These are phyloP conservation scores for Aspergillus panamensis DNA, from an alignment of 495 filamentous ascomycete species.

Conservation along the genomic window DNA sequence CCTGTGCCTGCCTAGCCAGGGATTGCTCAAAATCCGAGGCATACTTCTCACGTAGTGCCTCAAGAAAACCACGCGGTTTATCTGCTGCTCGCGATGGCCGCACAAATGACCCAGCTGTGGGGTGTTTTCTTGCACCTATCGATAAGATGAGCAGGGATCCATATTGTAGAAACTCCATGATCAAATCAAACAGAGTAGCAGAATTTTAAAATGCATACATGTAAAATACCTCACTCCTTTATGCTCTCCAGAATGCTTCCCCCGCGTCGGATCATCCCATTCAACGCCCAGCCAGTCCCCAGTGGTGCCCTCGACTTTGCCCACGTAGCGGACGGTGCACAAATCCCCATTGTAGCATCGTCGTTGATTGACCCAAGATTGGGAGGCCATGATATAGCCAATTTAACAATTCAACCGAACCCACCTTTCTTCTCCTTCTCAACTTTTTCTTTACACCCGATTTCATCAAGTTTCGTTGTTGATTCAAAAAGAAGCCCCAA, in stretches of 20 bases:
- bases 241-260: slow-evolving; percentile 86
- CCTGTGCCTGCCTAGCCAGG: slow-evolving; percentile 18
- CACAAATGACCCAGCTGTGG: slow-evolving; percentile 80
- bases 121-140: slow-evolving; percentile 61
- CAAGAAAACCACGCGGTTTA: slow-evolving; percentile 63
- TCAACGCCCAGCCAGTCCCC: slow-evolving; percentile 93
- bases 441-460: background rate
- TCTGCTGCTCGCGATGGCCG: slow-evolving; percentile 71
- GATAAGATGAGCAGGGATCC: slow-evolving; percentile 7
- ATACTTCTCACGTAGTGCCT: slow-evolving; percentile 82
- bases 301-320: slow-evolving; percentile 67
- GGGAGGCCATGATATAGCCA: slow-evolving; percentile 25
- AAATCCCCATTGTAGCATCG: slow-evolving; percentile 68
- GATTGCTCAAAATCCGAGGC: slow-evolving; percentile 50
- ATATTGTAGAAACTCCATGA: too few relatives aligned
- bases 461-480: background rate
- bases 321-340: slow-evolving; percentile 84
- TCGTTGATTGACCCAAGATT: slow-evolving; percentile 59
- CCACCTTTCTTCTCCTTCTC: background rate
- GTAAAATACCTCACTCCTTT: slow-evolving; percentile 76
- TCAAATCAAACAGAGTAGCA: too few relatives aligned
- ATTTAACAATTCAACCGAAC: background rate
- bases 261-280: slow-evolving; percentile 84
- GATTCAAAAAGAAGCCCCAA: slow-evolving; percentile 11
- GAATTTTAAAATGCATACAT: slow-evolving; percentile 50